Conservation (phyloP, 2,329 filamentous ascomycete species). For the Boeremia exigua region DNA sequence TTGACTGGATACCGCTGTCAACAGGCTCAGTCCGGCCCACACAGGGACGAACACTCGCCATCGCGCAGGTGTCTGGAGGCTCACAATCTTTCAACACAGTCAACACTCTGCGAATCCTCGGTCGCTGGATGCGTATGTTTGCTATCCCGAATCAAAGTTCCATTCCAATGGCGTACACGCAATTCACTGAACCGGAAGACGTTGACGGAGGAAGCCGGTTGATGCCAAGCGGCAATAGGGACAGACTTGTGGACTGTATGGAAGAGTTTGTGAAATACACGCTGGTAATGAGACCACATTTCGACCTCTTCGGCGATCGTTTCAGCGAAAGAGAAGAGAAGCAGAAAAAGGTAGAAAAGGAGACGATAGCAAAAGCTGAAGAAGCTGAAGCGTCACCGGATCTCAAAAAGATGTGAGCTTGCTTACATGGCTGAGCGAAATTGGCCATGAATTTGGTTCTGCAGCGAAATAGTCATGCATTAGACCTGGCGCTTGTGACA, state of each 20-base stretch:
- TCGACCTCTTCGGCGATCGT: conserved; percentile 66
- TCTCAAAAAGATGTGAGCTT: conserved; percentile 1
- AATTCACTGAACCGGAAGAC: conserved; percentile 61
- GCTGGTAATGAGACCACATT: conserved; percentile 67
- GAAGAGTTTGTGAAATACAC: conserved; percentile 75
- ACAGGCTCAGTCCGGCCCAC: conserved; percentile 69
- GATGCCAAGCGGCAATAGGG: conserved; percentile 62
- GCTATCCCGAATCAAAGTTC: conserved; percentile 70
- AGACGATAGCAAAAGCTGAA: conserved; percentile 4
- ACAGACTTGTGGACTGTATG: conserved; percentile 70
- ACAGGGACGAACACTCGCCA: conserved; percentile 67
- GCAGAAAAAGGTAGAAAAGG: conserved; percentile 26
- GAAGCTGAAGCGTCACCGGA: background rate
- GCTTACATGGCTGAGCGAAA: background rate
- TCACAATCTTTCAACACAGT: conserved; percentile 72
- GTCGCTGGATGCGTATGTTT: conserved; percentile 75
- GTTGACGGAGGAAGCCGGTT: conserved; percentile 56
- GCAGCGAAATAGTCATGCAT: background rate
- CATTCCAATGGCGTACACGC: conserved; percentile 67
- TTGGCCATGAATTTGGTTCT: background rate
- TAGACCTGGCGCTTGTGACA: background rate
- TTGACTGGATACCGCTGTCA: conserved; percentile 71
- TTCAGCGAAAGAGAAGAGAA: conserved; percentile 65
- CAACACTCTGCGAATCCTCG: conserved; percentile 68
- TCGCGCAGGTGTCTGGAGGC: conserved; percentile 69